Percentiles rank a stretch among this genome's conserved stretches.
These are phyloP conservation scores for Metschnikowia amazonensis DNA, from an alignment of 805 yeast species.

Conservation along the genomic window DNA sequence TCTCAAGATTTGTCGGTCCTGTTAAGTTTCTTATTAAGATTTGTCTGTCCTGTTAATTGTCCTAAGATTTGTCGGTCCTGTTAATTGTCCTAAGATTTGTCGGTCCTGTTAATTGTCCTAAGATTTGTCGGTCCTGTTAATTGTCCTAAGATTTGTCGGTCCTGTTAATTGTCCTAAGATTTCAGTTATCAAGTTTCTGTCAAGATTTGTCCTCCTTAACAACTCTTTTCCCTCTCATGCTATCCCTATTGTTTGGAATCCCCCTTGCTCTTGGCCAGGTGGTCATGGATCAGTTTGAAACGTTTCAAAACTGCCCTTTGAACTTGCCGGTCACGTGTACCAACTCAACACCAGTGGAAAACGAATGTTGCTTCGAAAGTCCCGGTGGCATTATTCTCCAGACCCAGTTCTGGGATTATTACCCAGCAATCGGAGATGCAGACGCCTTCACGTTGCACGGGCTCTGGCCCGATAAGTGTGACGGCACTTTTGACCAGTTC, in stretches of 20 bases:
- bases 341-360: slow-evolving; percentile 46
- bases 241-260: neutral
- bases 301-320: neutral
- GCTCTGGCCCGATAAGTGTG: slow-evolving; percentile 42
- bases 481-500: slow-evolving; percentile 36
- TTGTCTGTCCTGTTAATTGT: no score
- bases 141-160: no score
- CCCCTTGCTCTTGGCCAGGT: neutral
- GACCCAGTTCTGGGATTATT: slow-evolving; percentile 42
- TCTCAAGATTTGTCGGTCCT: no score
- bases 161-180: no score
- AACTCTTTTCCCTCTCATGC: neutral
- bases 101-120: no score
- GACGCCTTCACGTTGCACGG: slow-evolving; percentile 43
- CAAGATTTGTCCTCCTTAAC: no score
- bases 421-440: slow-evolving; percentile 30
- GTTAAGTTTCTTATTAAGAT: no score
- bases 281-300: neutral
- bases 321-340: slow-evolving; percentile 3
- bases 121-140: no score
- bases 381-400: slow-evolving; percentile 39
- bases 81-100: no score
- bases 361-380: slow-evolving; percentile 44
- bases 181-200: no score
- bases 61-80: no score